Conservation (phyloP, 345 rosid species). For the Limnanthes douglasii region DNA sequence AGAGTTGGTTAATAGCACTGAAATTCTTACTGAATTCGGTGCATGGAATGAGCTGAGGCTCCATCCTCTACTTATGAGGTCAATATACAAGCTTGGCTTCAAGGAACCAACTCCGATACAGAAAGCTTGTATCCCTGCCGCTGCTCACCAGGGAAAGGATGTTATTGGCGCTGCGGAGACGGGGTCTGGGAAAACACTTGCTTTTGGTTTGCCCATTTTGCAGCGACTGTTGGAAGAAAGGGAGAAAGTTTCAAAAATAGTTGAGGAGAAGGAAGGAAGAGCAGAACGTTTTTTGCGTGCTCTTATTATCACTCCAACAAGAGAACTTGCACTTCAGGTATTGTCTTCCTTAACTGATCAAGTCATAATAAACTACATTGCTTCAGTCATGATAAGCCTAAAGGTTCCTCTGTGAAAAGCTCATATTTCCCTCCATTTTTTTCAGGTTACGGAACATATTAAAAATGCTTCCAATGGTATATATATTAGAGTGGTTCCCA, state of each 20-base stretch:
- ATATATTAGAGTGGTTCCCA: constrained; percentile 54
- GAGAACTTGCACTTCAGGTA: constrained; percentile 90
- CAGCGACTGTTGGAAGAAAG: constrained; percentile 85
- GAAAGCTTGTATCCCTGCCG: constrained; percentile 76
- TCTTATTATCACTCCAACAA: constrained; percentile 84
- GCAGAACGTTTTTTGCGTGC: constrained; percentile 68
- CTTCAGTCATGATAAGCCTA: too few relatives aligned
- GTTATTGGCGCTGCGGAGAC: constrained; percentile 96
- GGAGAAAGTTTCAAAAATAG: constrained; percentile 41
- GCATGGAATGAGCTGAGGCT: constrained; percentile 82
- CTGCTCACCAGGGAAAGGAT: constrained; percentile 97
- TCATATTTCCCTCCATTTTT: too few relatives aligned
- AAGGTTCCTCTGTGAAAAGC: too few relatives aligned
- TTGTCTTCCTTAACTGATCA: too few relatives aligned
- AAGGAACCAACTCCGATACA: constrained; percentile 91
- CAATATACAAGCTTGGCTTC: constrained; percentile 61
- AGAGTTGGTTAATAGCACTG: constrained; percentile 36
- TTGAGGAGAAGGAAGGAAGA: constrained; percentile 38
- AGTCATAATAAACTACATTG: too few relatives aligned
- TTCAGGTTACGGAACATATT: constrained; percentile 86
- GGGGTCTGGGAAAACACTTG: constrained; percentile 97
- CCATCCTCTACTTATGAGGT: constrained; percentile 67
- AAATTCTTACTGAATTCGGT: constrained; percentile 27
- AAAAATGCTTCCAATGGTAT: constrained; percentile 52
- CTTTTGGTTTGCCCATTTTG: constrained; percentile 91